These are phyloP conservation scores for Vitis amurensis DNA, from an alignment of 164 flowering plant genomes.

Conservation along the genomic window DNA sequence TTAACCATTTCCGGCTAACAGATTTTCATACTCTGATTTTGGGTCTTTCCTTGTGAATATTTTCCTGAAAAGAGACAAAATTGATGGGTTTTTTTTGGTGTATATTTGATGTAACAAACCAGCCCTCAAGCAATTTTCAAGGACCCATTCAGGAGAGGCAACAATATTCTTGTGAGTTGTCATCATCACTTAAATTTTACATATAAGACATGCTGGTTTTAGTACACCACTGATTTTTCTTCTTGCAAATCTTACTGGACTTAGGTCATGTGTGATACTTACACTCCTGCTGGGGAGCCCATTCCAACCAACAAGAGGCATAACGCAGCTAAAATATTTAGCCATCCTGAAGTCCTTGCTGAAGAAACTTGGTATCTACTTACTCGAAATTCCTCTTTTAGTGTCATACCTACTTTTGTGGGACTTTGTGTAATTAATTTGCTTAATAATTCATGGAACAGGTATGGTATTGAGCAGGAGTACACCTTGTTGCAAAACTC, in stretches of 20 bases:
- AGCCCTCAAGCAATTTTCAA: conserved; percentile 59
- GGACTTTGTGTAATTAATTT: neutral
- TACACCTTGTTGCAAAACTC: conserved; percentile 44
- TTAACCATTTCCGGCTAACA: no score
- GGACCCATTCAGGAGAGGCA: conserved; percentile 67
- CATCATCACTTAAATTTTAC: neutral
- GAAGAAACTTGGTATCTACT: conserved; percentile 51
- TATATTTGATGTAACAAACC: conserved; percentile 1
- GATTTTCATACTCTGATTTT: neutral
- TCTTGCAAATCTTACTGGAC: neutral
- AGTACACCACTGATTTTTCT: neutral
- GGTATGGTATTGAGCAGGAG: conserved; percentile 55
- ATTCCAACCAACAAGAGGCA: conserved; percentile 53
- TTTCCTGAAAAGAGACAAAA: no score
- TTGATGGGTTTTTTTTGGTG: neutral
- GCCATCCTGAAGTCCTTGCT: conserved; percentile 50
- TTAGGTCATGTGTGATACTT: conserved; percentile 54
- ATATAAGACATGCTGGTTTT: neutral
- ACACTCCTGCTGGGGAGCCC: conserved; percentile 52
- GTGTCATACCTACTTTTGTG: neutral
- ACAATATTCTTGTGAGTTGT: conserved; percentile 49
- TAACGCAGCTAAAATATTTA: conserved; percentile 48
- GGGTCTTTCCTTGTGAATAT: no score
- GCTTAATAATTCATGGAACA: neutral
- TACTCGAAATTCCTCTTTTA: neutral